phyloP scores from a whole-genome alignment of 2,329 filamentous ascomycete species.

The Colletotrichum tropicicola region DNA sequence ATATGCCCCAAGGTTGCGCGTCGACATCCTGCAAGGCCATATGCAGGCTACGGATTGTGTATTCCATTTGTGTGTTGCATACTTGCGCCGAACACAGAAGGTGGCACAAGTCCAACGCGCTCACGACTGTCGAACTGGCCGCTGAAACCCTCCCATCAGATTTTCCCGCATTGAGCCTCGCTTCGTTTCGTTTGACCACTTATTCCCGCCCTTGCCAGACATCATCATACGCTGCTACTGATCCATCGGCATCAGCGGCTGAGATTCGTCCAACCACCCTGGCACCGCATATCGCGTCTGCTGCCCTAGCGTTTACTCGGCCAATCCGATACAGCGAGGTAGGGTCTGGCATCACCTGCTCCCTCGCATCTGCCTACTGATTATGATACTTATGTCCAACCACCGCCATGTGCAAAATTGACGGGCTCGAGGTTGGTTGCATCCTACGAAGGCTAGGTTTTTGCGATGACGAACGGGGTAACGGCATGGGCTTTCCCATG shows the following conservation, averaged over 20 bases:
- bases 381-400: neutral
- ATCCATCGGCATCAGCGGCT: neutral
- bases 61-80: neutral
- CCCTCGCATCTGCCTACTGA: neutral
- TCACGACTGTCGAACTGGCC: no score
- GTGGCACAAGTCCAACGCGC: no score
- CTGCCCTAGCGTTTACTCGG: constrained; percentile 7
- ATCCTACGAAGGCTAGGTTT: no score
- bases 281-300: neutral
- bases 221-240: neutral
- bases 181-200: neutral
- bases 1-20: neutral
- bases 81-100: neutral
- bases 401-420: neutral
- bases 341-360: neutral
- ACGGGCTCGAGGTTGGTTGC: no score
- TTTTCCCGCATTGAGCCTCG: neutral
- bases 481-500: no score
- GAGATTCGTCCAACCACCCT: neutral
- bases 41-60: neutral
- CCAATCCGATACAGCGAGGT: neutral
- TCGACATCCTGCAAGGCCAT: no score
- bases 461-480: no score
- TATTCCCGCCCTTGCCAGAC: neutral
- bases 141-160: neutral